Percentiles rank a stretch among this genome's conserved stretches.
phyloP scores from a whole-genome alignment of 1,139 yeast species.

The Eremothecium sinecaudum region DNA sequence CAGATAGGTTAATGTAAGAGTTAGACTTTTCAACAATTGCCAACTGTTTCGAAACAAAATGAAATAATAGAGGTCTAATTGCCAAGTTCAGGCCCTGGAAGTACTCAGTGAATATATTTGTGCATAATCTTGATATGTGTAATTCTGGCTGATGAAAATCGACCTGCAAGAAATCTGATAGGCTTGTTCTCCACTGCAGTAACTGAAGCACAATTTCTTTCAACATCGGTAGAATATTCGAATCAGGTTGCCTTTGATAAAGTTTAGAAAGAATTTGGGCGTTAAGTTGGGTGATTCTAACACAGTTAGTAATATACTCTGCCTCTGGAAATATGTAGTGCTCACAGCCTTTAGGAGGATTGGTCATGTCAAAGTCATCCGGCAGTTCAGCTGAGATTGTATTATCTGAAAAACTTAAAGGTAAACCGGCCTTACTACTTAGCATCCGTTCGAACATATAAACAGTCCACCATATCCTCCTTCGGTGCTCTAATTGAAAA shows the following conservation, averaged over 20 bases:
- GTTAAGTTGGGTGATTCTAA: constrained; percentile 70
- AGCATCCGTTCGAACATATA: constrained; percentile 83
- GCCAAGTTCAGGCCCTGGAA: constrained; percentile 80
- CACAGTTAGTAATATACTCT: constrained; percentile 69
- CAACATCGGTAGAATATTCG: constrained; percentile 64
- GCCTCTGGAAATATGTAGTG: constrained; percentile 74
- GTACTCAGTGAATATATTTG: constrained; percentile 76
- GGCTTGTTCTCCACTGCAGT: constrained; percentile 57
- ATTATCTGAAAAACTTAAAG: constrained; percentile 68
- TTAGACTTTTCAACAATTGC: constrained; percentile 43
- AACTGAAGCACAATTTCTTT: constrained; percentile 62
- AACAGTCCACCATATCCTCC: constrained; percentile 88
- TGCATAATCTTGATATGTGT: constrained; percentile 56
- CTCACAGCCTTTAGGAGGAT: constrained; percentile 49
- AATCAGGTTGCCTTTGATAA: constrained; percentile 68
- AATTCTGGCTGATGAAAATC: constrained; percentile 51
- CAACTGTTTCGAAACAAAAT: constrained; percentile 64
- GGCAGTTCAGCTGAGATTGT: constrained; percentile 72
- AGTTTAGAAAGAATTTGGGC: constrained; percentile 63
- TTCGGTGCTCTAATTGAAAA: constrained; percentile 66
- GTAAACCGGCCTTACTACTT: constrained; percentile 77
- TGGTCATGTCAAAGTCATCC: constrained; percentile 54
- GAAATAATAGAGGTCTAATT: constrained; percentile 69
- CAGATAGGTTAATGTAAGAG: constrained; percentile 56
- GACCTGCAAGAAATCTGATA: constrained; percentile 56